These are phyloP conservation scores for Quercus tomentella DNA, from an alignment of 331 rosid genomes.

Conservation along the genomic window DNA sequence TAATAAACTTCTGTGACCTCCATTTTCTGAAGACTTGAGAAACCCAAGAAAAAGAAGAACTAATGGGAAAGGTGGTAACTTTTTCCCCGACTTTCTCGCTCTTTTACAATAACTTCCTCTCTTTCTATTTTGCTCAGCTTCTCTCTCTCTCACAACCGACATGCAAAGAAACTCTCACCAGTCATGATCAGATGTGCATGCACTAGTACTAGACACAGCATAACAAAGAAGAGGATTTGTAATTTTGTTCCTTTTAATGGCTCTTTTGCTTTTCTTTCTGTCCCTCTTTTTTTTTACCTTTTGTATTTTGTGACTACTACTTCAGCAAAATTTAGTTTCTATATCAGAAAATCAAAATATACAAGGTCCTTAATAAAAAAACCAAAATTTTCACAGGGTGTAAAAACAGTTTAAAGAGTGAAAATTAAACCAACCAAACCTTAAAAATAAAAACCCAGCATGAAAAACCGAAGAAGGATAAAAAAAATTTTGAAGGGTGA, in stretches of 20 bases:
- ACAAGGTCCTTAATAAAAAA: not conserved
- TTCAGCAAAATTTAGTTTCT: constrained; percentile 17
- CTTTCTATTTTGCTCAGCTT: constrained; percentile 17
- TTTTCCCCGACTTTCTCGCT: constrained; percentile 53
- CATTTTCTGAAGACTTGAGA: constrained; percentile 10
- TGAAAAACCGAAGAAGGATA: constrained; percentile 1
- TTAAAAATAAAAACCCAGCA: not conserved
- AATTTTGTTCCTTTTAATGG: constrained; percentile 48
- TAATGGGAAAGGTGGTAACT: not conserved
- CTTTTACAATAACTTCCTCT: not conserved
- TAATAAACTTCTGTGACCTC: constrained; percentile 25
- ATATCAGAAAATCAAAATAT: not conserved
- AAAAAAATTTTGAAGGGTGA: constrained; percentile 1
- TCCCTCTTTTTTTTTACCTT: constrained; percentile 4
- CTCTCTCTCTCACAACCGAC: constrained; percentile 39
- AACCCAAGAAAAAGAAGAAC: constrained; percentile 1
- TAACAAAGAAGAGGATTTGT: constrained; percentile 35
- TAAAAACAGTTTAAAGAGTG: too few species aligned
- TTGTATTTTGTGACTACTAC: not conserved
- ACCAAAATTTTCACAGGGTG: not conserved
- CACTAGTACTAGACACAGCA: constrained; percentile 22
- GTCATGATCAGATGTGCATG: constrained; percentile 69
- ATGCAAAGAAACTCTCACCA: constrained; percentile 40
- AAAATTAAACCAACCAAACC: too few species aligned
- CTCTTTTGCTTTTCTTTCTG: constrained; percentile 16